phyloP scores from a whole-genome alignment of 2,329 filamentous ascomycete genomes.

The Monosporascus ibericus region DNA sequence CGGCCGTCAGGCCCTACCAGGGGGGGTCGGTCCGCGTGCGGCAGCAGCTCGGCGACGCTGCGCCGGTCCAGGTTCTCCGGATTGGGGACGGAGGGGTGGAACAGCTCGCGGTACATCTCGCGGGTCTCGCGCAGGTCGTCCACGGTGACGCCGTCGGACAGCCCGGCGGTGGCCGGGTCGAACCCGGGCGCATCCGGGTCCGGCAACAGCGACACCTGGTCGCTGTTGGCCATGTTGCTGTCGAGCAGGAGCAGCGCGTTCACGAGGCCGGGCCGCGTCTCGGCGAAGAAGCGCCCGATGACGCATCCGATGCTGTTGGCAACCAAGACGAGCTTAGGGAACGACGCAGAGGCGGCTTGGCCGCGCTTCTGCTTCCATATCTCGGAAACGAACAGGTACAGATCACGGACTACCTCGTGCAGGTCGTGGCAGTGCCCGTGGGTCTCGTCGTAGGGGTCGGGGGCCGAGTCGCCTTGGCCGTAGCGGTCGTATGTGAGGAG shows the following conservation, averaged over 20 bases:
- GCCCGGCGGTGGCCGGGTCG: conserved; percentile 21
- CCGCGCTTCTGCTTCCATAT: conserved; percentile 26
- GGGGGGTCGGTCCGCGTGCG: conserved; percentile 33
- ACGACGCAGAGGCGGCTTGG: neutral
- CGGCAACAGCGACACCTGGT: conserved; percentile 49
- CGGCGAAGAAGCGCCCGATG: conserved; percentile 45
- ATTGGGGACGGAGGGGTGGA: conserved; percentile 44
- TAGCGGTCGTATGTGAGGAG: conserved; percentile 53
- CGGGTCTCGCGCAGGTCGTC: conserved; percentile 28
- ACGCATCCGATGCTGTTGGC: conserved; percentile 48
- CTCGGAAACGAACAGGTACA: conserved; percentile 37
- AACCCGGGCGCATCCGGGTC: conserved; percentile 45
- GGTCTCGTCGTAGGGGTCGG: conserved; percentile 39
- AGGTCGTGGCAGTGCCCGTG: conserved; percentile 42
- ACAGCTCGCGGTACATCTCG: conserved; percentile 30
- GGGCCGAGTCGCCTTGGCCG: conserved; percentile 43
- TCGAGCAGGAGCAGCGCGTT: conserved; percentile 47
- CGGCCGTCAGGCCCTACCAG: conserved; percentile 28
- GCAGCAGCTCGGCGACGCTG: conserved; percentile 36
- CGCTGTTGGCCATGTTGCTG: conserved; percentile 50
- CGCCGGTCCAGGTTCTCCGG: conserved; percentile 43
- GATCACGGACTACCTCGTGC: conserved; percentile 34
- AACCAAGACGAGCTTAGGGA: conserved; percentile 37
- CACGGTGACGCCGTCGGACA: conserved; percentile 34
- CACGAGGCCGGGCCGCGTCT: conserved; percentile 37